phyloP scores from a whole-genome alignment of 768 basidiomycete genomes.

The Mycena filopes region DNA sequence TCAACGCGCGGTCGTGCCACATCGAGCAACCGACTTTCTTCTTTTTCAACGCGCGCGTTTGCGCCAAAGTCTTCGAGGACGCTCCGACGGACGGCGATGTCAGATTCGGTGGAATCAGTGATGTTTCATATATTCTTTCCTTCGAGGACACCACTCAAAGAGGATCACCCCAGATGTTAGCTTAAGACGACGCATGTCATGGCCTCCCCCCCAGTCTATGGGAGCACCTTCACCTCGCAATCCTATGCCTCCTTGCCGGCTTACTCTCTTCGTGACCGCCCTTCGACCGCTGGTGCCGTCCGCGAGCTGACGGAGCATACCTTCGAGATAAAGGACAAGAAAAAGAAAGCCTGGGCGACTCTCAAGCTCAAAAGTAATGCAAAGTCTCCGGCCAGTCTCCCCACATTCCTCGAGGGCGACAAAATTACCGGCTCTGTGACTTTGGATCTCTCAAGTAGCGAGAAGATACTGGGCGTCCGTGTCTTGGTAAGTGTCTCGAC shows the following conservation, averaged over 20 bases:
- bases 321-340: slow-evolving; percentile 32
- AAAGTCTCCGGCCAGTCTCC: slow-evolving; percentile 14
- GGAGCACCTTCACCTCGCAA: slow-evolving; percentile 22
- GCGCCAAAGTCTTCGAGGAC: too few species aligned
- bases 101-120: too few species aligned
- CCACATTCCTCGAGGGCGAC: slow-evolving; percentile 29
- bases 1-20: too few species aligned
- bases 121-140: too few species aligned
- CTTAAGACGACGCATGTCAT: slow-evolving; percentile 20
- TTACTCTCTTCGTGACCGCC: slow-evolving; percentile 24
- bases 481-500: slow-evolving; percentile 24
- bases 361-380: slow-evolving; percentile 27
- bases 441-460: slow-evolving; percentile 23
- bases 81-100: too few species aligned
- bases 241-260: slow-evolving; percentile 30
- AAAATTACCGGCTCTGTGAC: slow-evolving; percentile 22
- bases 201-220: slow-evolving; percentile 25
- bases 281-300: slow-evolving; percentile 20
- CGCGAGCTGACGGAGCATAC: slow-evolving; percentile 28
- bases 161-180: too few species aligned
- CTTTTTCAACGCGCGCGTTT: too few species aligned
- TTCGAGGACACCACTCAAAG: too few species aligned
- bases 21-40: too few species aligned
- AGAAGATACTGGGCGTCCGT: slow-evolving; percentile 27
- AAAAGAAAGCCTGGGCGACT: slow-evolving; percentile 32